Conservation (phyloP, 768 basidiomycete genomes). For the Filobasidium floriforme region DNA sequence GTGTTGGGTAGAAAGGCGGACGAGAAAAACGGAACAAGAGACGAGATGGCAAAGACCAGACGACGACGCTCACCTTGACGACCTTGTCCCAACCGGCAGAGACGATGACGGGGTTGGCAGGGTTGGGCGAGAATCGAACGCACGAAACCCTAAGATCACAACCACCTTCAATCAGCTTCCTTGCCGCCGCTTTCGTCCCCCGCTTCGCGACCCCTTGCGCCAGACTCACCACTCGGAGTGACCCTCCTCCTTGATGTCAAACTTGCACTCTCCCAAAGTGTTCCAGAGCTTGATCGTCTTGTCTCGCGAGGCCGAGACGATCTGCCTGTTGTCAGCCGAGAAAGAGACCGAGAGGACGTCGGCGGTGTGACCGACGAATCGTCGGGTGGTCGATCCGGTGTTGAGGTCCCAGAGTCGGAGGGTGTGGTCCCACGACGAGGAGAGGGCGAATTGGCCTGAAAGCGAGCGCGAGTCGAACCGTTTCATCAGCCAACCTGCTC, state of each 20-base stretch:
- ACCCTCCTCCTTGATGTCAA: constrained; percentile 97
- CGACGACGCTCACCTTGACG: constrained; percentile 70
- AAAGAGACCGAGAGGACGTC: constrained; percentile 99
- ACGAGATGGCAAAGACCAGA: constrained; percentile 1
- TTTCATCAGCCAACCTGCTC: not conserved
- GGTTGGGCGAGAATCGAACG: constrained; percentile 97
- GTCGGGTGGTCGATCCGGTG: constrained; percentile 89
- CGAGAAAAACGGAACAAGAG: constrained; percentile 18
- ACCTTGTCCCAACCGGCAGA: constrained; percentile 99
- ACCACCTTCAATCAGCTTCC: not conserved
- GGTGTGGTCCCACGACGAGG: constrained; percentile 99
- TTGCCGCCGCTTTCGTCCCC: not conserved
- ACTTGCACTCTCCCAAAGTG: constrained; percentile 99
- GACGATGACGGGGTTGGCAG: constrained; percentile 94
- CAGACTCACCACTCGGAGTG: constrained; percentile 75
- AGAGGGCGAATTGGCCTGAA: constrained; percentile 77
- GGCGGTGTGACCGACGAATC: constrained; percentile 94
- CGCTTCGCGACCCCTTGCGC: not conserved
- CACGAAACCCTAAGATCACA: constrained; percentile 74
- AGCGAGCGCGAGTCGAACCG: not conserved
- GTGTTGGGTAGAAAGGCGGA: not conserved
- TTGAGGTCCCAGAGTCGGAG: constrained; percentile 99
- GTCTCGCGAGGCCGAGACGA: constrained; percentile 97
- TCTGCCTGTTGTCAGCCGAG: constrained; percentile 98
- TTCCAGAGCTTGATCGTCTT: constrained; percentile 99